Percentiles rank a stretch among this genome's conserved stretches.
phyloP scores from a whole-genome alignment of 2,329 filamentous ascomycete genomes.

The Penicillium capsulatum region DNA sequence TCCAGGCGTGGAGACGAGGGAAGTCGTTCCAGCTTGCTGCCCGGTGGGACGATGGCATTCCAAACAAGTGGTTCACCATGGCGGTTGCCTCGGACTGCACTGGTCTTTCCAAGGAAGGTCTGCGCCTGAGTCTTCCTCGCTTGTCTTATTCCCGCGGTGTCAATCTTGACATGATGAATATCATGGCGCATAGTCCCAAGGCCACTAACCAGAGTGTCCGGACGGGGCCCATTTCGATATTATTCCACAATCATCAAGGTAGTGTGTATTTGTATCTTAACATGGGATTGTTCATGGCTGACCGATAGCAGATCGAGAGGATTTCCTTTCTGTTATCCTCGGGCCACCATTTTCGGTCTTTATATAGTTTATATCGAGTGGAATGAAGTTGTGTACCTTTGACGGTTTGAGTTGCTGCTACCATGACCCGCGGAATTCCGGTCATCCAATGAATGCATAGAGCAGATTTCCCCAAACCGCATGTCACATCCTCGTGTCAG shows the following conservation, averaged over 20 bases:
- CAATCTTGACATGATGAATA: conserved; percentile 27
- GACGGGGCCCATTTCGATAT: conserved; percentile 24
- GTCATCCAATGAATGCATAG: no score
- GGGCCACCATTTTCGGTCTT: conserved; percentile 1
- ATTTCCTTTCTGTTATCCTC: conserved; percentile 16
- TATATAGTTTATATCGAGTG: not conserved
- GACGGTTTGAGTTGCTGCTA: no score
- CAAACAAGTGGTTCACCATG: conserved; percentile 30
- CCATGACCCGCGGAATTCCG: no score
- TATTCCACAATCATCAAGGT: conserved; percentile 25
- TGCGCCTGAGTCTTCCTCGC: conserved; percentile 19
- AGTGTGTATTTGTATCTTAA: no score
- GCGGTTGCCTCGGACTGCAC: conserved; percentile 14
- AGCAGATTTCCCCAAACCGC: no score
- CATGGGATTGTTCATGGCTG: no score
- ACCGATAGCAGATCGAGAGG: conserved; percentile 17
- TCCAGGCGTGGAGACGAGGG: conserved; percentile 30
- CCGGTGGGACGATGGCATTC: conserved; percentile 26
- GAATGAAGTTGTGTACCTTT: no score
- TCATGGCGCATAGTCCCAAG: conserved; percentile 25
- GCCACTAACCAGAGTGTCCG: conserved; percentile 14
- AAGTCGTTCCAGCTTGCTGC: conserved; percentile 22
- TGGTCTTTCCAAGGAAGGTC: conserved; percentile 19
- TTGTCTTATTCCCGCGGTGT: conserved; percentile 23
- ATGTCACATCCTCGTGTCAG: no score